Evolutionary conservation across 805 yeast genomes (phyloP), one percentile per base, ranked within the genome.

Genomic region (Candida maesae): DNA sequence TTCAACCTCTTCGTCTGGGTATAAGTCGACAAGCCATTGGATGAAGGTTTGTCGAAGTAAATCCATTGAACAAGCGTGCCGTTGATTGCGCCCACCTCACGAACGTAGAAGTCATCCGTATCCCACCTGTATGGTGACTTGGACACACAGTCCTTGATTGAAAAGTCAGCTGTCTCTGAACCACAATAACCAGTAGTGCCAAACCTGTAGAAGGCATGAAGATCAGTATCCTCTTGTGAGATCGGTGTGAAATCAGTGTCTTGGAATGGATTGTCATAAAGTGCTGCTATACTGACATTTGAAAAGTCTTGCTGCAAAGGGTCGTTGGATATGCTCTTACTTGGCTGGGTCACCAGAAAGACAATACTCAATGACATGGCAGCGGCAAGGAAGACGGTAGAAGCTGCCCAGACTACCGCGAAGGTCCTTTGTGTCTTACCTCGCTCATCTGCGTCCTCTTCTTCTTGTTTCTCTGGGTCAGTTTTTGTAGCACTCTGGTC

Each of bases 201-300:
- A 33, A 32, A 38, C 20, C 36, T 33, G 33, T 38, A 38, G 33
- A 21, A 36, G 9, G 30, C 32, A 13, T 13, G 6, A 8, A 28
- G 18, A 6, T 11, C 17, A 13, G 32, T 28, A 15, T 14, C 17
- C 18, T 28, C 32, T 14, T 18, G 32, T 6, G 32, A 7, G 32
- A 16, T 28, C n/a, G 6, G 9, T 6, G 19, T 7, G 28, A 9
- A 25, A 28, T 16, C 32, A 5, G 32, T 28, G 7, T 15, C 18
- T 6, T 6, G 9, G 32, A 28, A 25, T 10, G 28, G 28, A 25
- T 25, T n/a, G 6, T 8, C 10, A 12, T 25, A 25, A 5, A 25
- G 11, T 8, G 8, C 12, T 14, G 6, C n/a, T 6, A 28, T 28
- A 12, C 15, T 15, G 12, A 28, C 32, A 13, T 28, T 13, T 7